phyloP scores from a whole-genome alignment of 164 flowering plant species.

The Kalanchoe fedtschenkoi region DNA sequence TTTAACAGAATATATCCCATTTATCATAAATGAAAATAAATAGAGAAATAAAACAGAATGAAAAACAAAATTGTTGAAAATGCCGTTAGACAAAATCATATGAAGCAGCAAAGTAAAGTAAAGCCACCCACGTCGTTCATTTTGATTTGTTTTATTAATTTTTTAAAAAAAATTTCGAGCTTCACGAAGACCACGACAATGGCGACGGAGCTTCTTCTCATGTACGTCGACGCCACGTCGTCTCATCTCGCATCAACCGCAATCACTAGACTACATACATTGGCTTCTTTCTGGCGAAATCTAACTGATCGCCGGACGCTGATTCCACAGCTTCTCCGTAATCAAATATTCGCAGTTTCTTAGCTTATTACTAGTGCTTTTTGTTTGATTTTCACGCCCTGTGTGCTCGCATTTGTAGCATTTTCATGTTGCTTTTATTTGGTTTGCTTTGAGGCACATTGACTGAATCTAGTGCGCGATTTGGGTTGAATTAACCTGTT shows the following conservation, averaged over 20 bases:
- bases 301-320: neutral
- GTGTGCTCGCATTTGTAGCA: too few species aligned
- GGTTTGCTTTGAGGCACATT: neutral
- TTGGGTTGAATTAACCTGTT: too few species aligned
- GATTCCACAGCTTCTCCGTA: neutral
- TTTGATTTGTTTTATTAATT: neutral
- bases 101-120: neutral
- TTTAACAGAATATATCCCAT: too few species aligned
- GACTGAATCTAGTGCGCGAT: too few species aligned
- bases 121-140: neutral
- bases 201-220: neutral
- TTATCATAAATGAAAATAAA: too few species aligned
- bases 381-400: too few species aligned
- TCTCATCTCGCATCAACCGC: neutral
- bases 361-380: too few species aligned
- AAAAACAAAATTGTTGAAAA: too few species aligned
- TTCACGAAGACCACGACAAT: neutral
- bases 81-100: too few species aligned
- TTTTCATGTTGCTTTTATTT: neutral
- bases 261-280: neutral
- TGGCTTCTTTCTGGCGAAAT: neutral
- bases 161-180: neutral
- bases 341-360: neutral
- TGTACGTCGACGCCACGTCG: slow-evolving; percentile 2
- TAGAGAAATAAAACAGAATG: too few species aligned